Percentiles rank a stretch among this genome's conserved stretches.
Conservation (phyloP, 1,284 basidiomycete genomes). For the Calocybe gambosa region DNA sequence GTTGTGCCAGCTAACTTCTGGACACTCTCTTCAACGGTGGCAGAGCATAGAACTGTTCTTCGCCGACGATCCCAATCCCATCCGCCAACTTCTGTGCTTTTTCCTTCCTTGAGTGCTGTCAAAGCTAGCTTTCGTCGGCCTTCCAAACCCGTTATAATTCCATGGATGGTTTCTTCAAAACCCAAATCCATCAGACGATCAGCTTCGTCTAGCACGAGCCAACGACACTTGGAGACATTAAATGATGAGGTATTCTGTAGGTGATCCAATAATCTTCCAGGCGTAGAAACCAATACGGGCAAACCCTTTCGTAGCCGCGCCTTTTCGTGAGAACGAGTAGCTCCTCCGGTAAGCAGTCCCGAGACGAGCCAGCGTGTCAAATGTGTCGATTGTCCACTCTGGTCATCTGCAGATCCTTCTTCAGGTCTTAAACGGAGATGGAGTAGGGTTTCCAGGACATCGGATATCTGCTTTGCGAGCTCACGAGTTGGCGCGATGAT, state of each 20-base stretch:
- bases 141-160: slow-evolving; percentile 83
- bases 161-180: slow-evolving; percentile 87
- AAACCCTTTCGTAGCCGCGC: slow-evolving; percentile 63
- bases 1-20: slow-evolving; percentile 87
- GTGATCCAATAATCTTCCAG: slow-evolving; percentile 91
- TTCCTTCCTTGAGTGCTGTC: slow-evolving; percentile 67
- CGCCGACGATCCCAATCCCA: slow-evolving; percentile 80
- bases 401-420: slow-evolving; percentile 46
- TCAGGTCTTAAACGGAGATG: slow-evolving; percentile 69
- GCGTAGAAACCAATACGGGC: slow-evolving; percentile 89
- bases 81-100: slow-evolving; percentile 67
- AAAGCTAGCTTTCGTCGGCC: slow-evolving; percentile 71
- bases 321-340: slow-evolving; percentile 70
- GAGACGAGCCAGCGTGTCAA: slow-evolving; percentile 93
- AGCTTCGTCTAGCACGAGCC: slow-evolving; percentile 96
- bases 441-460: slow-evolving; percentile 86
- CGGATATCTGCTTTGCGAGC: slow-evolving; percentile 91
- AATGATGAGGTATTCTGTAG: slow-evolving; percentile 91
- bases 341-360: slow-evolving; percentile 80
- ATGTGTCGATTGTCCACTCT: slow-evolving; percentile 37
- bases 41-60: slow-evolving; percentile 91
- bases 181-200: slow-evolving; percentile 97
- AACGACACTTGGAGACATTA: slow-evolving; percentile 89
- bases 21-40: slow-evolving; percentile 93
- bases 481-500: slow-evolving; percentile 95